Evolutionary conservation across 768 basidiomycete species (phyloP).

Genomic region (Suillus plorans): DNA sequence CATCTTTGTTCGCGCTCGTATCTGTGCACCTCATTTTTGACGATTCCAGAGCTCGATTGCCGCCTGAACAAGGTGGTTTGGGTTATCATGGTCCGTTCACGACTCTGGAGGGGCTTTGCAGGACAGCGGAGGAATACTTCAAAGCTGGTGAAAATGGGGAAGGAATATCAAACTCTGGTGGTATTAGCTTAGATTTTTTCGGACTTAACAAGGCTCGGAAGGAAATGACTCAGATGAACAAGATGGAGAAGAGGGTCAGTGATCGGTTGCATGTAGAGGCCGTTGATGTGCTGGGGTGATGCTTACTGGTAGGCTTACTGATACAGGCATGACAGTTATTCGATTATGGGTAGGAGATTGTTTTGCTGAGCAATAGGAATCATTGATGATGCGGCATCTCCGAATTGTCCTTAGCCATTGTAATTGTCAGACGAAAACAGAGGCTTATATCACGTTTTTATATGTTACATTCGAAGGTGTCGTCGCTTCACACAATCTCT

Average conservation of each 20-base stretch:
- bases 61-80: constrained; percentile 58
- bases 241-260: constrained; percentile 28
- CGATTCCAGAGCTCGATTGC: constrained; percentile 59
- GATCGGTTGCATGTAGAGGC: constrained; percentile 16
- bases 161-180: constrained; percentile 42
- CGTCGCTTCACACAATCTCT: no score
- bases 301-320: background rate
- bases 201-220: constrained; percentile 24
- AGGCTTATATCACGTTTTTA: background rate
- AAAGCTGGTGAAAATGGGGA: constrained; percentile 38
- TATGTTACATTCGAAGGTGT: no score
- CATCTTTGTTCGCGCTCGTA: constrained; percentile 53
- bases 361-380: background rate
- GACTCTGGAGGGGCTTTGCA: constrained; percentile 56
- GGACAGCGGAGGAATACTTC: constrained; percentile 49
- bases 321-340: background rate
- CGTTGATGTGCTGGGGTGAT: constrained; percentile 15
- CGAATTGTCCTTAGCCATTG: background rate
- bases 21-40: constrained; percentile 61
- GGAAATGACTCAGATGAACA: constrained; percentile 17
- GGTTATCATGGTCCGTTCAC: constrained; percentile 62
- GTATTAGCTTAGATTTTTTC: constrained; percentile 43
- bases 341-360: background rate
- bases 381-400: background rate
- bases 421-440: background rate